Conservation (phyloP, 2,329 filamentous ascomycete species). For the Sarocladium oryzae region DNA sequence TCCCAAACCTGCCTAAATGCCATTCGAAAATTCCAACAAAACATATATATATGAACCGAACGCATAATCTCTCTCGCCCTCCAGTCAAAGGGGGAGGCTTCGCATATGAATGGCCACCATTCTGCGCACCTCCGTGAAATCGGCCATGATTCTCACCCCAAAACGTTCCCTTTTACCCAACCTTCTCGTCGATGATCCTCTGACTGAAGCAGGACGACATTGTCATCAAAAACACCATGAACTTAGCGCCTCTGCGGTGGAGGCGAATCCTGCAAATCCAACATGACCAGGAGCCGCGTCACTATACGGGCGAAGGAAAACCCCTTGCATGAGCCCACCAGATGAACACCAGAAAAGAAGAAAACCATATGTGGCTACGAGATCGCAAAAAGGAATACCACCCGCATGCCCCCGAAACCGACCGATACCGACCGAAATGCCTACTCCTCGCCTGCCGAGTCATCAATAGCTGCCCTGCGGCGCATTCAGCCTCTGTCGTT, state of each 20-base stretch:
- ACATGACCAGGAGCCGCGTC: neutral
- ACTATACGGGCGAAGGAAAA: neutral
- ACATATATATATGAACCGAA: neutral
- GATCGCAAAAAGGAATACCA: neutral
- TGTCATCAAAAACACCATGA: slow-evolving; percentile 5
- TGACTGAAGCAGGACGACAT: neutral
- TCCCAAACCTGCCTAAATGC: neutral
- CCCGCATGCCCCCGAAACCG: no score
- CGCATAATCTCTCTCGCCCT: no score
- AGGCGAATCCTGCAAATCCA: neutral
- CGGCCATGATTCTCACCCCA: no score
- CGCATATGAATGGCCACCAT: no score
- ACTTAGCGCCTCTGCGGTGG: neutral
- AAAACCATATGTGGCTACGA: neutral
- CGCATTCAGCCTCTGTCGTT: slow-evolving; percentile 45
- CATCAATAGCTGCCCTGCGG: slow-evolving; percentile 30
- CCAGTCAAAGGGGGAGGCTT: no score
- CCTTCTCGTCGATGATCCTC: neutral
- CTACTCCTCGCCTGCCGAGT: no score
- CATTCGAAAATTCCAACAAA: neutral
- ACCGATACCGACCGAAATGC: no score
- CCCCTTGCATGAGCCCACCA: neutral
- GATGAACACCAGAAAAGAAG: neutral
- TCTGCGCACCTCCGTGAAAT: no score
- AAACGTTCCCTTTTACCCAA: no score